phyloP scores from a whole-genome alignment of 768 basidiomycete species.

The Rhodocollybia butyracea region DNA sequence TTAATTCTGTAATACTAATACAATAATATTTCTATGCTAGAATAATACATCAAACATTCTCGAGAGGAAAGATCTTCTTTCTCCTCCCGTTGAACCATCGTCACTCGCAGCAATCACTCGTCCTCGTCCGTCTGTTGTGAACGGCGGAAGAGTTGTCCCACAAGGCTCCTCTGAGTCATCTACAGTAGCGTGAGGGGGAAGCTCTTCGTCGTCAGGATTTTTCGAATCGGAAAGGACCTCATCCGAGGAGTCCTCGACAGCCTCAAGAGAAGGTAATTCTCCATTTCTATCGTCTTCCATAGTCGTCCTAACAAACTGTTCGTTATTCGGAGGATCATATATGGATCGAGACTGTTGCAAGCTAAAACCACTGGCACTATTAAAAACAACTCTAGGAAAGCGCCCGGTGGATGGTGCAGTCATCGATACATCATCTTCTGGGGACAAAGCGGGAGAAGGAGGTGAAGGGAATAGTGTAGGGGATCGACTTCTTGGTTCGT shows the following conservation, averaged over 20 bases:
- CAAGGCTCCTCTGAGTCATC: slow-evolving; percentile 6
- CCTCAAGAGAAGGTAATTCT: too few relatives aligned
- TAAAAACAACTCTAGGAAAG: background rate
- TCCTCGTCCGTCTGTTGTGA: slow-evolving; percentile 64
- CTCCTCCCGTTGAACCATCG: background rate
- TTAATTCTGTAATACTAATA: background rate
- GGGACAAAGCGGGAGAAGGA: too few relatives aligned
- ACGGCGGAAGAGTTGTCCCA: slow-evolving; percentile 37
- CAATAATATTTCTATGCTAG: background rate
- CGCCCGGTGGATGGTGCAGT: background rate
- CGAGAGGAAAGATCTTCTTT: background rate
- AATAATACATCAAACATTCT: slow-evolving; percentile 7
- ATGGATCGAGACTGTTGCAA: too few relatives aligned
- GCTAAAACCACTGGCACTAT: background rate
- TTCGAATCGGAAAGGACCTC: too few relatives aligned
- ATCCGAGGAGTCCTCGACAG: too few relatives aligned
- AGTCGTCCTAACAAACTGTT: too few relatives aligned
- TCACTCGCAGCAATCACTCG: slow-evolving; percentile 38
- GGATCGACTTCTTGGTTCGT: too few relatives aligned
- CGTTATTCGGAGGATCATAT: too few relatives aligned
- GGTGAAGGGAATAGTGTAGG: too few relatives aligned
- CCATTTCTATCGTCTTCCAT: too few relatives aligned
- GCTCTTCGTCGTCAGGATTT: background rate
- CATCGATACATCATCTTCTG: too few relatives aligned
- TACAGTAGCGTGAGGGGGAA: background rate